Percentiles rank a stretch among this genome's conserved stretches.
phyloP scores from a whole-genome alignment of 139 green algal species.

The Chlamydomonas schloesseri region DNA sequence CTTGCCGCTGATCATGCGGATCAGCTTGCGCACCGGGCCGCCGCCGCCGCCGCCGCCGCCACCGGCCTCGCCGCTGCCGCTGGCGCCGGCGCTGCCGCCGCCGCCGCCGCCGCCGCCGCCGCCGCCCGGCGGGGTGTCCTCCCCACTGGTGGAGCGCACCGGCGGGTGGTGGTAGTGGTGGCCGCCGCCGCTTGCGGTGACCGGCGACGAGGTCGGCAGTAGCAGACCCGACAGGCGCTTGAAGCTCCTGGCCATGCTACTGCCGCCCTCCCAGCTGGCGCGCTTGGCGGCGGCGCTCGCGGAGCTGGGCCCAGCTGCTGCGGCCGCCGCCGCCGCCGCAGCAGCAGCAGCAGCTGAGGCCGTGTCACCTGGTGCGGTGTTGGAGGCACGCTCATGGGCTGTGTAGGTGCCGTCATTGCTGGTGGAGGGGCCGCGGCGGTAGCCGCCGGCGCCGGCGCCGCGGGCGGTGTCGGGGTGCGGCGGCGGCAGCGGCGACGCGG shows the following conservation, averaged over 20 bases:
- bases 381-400: no score
- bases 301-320: not conserved
- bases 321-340: not conserved
- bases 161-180: no score
- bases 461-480: no score
- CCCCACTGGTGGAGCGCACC: not conserved
- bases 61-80: not conserved
- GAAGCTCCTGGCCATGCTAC: not conserved
- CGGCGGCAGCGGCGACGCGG: not conserved
- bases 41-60: not conserved
- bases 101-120: not conserved
- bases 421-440: not conserved
- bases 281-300: not conserved
- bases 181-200: no score
- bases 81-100: not conserved
- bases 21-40: not conserved
- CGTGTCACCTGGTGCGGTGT: no score
- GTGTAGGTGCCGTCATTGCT: no score
- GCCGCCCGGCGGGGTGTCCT: not conserved
- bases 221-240: conserved; percentile 3
- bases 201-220: conserved; percentile 1
- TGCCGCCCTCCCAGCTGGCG: conserved; percentile 2
- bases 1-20: conserved; percentile 34
- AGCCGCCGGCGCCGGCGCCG: no score
- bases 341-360: not conserved